These are phyloP conservation scores for Xylaria longipes DNA, from an alignment of 495 filamentous ascomycete genomes.

Conservation along the genomic window DNA sequence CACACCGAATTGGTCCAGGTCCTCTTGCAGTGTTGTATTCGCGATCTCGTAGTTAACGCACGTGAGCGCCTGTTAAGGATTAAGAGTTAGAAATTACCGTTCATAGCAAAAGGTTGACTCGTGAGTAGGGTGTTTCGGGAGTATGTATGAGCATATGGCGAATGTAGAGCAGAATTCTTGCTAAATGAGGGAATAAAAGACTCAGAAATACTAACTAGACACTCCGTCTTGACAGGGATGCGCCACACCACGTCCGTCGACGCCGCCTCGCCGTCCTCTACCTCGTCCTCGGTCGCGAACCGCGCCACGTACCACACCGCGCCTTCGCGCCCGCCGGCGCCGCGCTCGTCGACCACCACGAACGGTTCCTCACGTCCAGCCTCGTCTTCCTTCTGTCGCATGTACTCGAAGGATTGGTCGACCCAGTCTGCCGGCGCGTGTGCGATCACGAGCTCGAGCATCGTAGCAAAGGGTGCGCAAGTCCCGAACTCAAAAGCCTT, in stretches of 20 bases:
- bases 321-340: not conserved
- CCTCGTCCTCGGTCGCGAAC: conserved; percentile 24
- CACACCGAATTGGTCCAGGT: conserved; percentile 27
- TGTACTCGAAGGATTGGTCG: conserved; percentile 27
- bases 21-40: conserved; percentile 30
- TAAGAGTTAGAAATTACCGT: no score
- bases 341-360: conserved; percentile 28
- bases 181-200: no score
- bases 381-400: conserved; percentile 27
- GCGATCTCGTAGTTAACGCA: conserved; percentile 29
- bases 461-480: conserved; percentile 21
- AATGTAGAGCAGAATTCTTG: no score
- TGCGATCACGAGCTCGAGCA: conserved; percentile 29
- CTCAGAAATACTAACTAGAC: no score
- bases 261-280: conserved; percentile 14
- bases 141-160: no score
- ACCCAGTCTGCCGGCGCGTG: conserved; percentile 28
- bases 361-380: conserved; percentile 27
- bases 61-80: no score
- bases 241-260: conserved; percentile 29
- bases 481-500: conserved; percentile 30
- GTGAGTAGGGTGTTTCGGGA: no score
- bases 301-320: conserved; percentile 28
- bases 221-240: conserved; percentile 28
- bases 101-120: no score